Conservation (phyloP, 2,329 filamentous ascomycete species). For the Ophiostoma populinum region DNA sequence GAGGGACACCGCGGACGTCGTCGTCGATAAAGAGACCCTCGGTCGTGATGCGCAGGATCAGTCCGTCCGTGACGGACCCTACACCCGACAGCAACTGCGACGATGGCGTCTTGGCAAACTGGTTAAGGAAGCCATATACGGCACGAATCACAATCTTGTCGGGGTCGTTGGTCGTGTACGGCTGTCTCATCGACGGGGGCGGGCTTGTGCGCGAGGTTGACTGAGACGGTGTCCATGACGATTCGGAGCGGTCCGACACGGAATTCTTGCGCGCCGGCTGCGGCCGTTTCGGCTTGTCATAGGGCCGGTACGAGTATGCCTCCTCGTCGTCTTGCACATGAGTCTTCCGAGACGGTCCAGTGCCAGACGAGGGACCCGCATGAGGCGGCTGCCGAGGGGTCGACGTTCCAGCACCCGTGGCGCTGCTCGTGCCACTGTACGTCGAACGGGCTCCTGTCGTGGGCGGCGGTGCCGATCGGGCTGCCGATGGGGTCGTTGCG, state of each 20-base stretch:
- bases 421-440: not conserved
- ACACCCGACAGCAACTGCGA: conserved; percentile 76
- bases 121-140: conserved; percentile 83
- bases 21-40: conserved; percentile 96
- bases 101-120: conserved; percentile 75
- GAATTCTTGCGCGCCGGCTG: conserved; percentile 36
- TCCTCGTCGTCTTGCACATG: conserved; percentile 32
- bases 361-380: conserved; percentile 36
- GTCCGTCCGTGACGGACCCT: conserved; percentile 73
- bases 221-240: conserved; percentile 70
- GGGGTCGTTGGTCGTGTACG: conserved; percentile 77
- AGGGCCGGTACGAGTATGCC: conserved; percentile 58
- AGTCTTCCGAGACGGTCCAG: conserved; percentile 24
- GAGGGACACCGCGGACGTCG: conserved; percentile 75
- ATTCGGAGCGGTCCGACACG: conserved; percentile 61
- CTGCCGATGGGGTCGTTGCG: conserved; percentile 12
- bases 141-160: conserved; percentile 92
- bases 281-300: conserved; percentile 48
- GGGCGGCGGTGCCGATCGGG: conserved; percentile 12
- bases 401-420: not conserved
- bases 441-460: not conserved
- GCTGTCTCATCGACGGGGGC: conserved; percentile 57
- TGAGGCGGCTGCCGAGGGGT: conserved; percentile 21
- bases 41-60: conserved; percentile 81
- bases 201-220: conserved; percentile 73